Conservation (phyloP, 2,329 filamentous ascomycete species). For the Talaromyces sp. region DNA sequence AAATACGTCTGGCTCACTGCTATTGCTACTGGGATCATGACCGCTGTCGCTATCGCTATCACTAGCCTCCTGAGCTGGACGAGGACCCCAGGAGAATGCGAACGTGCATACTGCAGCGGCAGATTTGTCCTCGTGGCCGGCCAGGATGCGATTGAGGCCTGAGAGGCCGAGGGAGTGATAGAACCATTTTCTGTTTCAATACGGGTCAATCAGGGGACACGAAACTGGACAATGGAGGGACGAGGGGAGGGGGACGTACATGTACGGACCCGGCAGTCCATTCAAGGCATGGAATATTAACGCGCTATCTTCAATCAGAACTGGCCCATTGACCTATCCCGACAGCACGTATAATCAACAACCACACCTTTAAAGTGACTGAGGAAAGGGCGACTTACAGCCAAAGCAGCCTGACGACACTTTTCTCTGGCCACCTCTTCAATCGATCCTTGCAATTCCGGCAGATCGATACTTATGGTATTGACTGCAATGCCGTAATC, state of each 20-base stretch:
- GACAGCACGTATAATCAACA: too few relatives aligned
- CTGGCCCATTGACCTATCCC: constrained; percentile 66
- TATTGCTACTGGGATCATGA: background rate
- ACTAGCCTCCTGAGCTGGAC: background rate
- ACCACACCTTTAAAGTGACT: background rate
- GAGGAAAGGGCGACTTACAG: background rate
- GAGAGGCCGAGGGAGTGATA: constrained; percentile 69
- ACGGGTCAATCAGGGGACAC: background rate
- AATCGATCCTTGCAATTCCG: constrained; percentile 79
- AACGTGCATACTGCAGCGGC: constrained; percentile 89
- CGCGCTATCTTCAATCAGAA: constrained; percentile 85
- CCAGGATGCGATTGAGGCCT: constrained; percentile 76
- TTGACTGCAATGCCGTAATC: constrained; percentile 63
- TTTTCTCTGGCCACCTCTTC: constrained; percentile 82
- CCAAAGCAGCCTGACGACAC: constrained; percentile 64
- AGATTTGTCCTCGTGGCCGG: constrained; percentile 76
- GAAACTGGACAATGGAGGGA: background rate
- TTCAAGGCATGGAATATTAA: constrained; percentile 79
- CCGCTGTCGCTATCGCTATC: background rate
- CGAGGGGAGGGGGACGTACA: constrained; percentile 53
- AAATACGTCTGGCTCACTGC: constrained; percentile 62
- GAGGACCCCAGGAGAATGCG: constrained; percentile 72
- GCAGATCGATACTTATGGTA: constrained; percentile 56
- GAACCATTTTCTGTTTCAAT: constrained; percentile 72
- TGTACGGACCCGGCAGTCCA: constrained; percentile 80